phyloP scores from a whole-genome alignment of 2,329 filamentous ascomycete species.

The Aschersonia sp. region DNA sequence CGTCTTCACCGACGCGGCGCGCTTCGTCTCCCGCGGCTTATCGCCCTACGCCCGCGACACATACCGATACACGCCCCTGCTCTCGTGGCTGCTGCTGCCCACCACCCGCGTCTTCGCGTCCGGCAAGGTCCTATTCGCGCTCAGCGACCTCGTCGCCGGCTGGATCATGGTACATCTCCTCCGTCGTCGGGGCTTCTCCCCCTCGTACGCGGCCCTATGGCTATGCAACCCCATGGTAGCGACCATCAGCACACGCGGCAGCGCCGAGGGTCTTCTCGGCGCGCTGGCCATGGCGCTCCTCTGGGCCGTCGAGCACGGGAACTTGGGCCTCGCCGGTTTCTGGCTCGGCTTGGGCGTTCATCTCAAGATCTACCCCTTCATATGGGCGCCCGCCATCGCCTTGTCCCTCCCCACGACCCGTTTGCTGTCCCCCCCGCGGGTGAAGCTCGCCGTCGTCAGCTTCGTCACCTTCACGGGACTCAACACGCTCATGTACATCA shows the following conservation, averaged over 20 bases:
- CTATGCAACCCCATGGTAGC: conserved; percentile 96
- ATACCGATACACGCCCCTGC: conserved; percentile 88
- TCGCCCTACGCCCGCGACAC: conserved; percentile 85
- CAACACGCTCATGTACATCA: conserved; percentile 64
- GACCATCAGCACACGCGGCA: conserved; percentile 87
- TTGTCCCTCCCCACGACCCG: conserved; percentile 26
- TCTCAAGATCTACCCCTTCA: conserved; percentile 98
- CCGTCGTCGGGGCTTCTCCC: too few species aligned
- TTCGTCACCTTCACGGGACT: conserved; percentile 58
- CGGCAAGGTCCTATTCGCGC: conserved; percentile 77
- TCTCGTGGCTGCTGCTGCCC: conserved; percentile 82
- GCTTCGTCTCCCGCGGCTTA: conserved; percentile 50
- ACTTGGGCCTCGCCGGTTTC: conserved; percentile 52
- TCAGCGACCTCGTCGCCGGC: conserved; percentile 72
- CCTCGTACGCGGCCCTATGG: conserved; percentile 82
- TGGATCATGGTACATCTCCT: conserved; percentile 47
- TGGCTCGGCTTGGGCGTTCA: conserved; percentile 78
- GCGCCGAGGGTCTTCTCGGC: conserved; percentile 79
- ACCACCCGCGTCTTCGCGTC: conserved; percentile 70
- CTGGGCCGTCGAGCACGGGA: conserved; percentile 60
- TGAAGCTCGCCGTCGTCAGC: conserved; percentile 48
- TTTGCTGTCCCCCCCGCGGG: conserved; percentile 39
- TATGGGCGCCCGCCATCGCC: conserved; percentile 71
- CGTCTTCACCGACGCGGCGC: conserved; percentile 91
- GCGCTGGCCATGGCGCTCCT: conserved; percentile 72